Evolutionary conservation across 352 stramenopile genomes (phyloP).

Genomic region (Phytophthora ramorum): DNA sequence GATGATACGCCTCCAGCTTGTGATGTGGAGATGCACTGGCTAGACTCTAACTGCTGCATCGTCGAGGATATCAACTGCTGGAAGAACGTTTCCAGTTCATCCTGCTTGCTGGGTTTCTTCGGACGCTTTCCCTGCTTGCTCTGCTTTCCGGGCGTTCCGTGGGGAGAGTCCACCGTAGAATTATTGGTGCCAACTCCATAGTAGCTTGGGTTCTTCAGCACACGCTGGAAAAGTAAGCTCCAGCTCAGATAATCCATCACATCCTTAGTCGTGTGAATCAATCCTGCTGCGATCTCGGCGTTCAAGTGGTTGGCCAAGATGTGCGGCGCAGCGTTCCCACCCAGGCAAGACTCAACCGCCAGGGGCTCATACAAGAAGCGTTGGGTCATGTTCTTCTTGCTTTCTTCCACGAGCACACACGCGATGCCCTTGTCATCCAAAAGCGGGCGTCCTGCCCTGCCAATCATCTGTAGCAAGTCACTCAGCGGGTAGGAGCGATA

Average conservation of each 20-base stretch:
- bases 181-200: conserved; percentile 83
- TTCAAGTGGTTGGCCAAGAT: conserved; percentile 94
- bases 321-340: conserved; percentile 68
- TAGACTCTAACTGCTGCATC: conserved; percentile 84
- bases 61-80: conserved; percentile 78
- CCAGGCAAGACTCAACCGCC: conserved; percentile 96
- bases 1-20: conserved; percentile 34
- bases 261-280: conserved; percentile 89
- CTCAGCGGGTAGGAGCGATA: conserved; percentile 99
- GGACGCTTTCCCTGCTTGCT: conserved; percentile 25
- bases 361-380: conserved; percentile 99
- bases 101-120: conserved; percentile 32
- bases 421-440: conserved; percentile 96
- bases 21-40: conserved; percentile 78
- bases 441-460: conserved; percentile 94
- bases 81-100: conserved; percentile 75
- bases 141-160: conserved; percentile 25
- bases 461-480: conserved; percentile 99
- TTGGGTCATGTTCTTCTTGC: conserved; percentile 99
- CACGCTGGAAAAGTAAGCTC: conserved; percentile 97
- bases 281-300: conserved; percentile 95
- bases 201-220: conserved; percentile 96
- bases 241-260: conserved; percentile 97
- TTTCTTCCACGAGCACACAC: conserved; percentile 97
- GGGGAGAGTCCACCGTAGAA: neutral